A percentile compares a stretch with the other conserved stretches of the same genome.
Conservation (phyloP, 2,329 filamentous ascomycete genomes). For the Fusarium udum region DNA sequence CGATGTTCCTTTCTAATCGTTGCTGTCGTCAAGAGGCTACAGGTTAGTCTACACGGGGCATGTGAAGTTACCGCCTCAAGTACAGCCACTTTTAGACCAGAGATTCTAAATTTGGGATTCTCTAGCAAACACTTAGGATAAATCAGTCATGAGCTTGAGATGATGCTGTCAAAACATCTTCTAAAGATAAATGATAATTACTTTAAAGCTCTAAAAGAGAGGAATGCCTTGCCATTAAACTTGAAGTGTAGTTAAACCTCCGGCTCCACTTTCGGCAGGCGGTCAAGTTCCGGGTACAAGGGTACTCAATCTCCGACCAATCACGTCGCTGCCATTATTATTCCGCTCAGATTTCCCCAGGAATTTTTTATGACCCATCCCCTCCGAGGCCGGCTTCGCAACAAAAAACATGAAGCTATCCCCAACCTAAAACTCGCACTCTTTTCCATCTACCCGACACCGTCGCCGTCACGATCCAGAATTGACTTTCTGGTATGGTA, state of each 20-base stretch:
- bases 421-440: conserved; percentile 19
- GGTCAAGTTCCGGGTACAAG: conserved; percentile 11
- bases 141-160: neutral
- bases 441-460: neutral
- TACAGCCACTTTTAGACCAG: neutral
- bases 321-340: conserved; percentile 1
- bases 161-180: fast-evolving
- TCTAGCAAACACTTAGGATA: neutral
- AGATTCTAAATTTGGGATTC: neutral
- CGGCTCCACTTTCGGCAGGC: conserved; percentile 15
- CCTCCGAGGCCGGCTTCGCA: conserved; percentile 28
- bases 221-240: neutral
- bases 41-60: neutral
- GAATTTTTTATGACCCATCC: conserved; percentile 28
- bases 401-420: conserved; percentile 29
- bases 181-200: fast-evolving
- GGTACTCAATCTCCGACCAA: conserved; percentile 14
- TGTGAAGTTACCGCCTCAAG: neutral
- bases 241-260: neutral
- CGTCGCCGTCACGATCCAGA: neutral
- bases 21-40: neutral
- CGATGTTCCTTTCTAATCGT: too few relatives aligned
- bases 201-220: neutral
- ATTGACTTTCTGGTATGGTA: neutral
- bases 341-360: conserved; percentile 15